Evolutionary conservation across 2,329 filamentous ascomycete species (phyloP), one percentile per base, ranked within the genome.

Genomic region (Phaeomoniella chlamydospora): DNA sequence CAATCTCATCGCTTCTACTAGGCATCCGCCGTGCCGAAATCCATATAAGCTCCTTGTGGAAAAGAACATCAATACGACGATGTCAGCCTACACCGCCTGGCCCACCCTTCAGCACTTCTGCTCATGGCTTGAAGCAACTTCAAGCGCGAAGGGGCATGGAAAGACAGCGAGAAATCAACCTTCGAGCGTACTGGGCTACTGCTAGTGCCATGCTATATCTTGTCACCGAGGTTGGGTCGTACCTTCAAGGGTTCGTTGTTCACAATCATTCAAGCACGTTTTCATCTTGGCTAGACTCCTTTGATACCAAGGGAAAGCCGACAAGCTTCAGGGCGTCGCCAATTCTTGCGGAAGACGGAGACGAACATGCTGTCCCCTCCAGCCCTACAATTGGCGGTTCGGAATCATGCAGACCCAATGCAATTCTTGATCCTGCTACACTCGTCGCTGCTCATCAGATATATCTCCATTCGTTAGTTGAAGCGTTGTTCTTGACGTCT

Each of bases 111-210:
- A 79, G 75, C 43, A 76, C 68, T 42, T 73, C 71, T 13, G 62
- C 64, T 18, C 65, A 67, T 19, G 77, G 79, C 1, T 67, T 72
- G 39, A 65, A 68, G 13, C 70, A 72, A 41, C 68, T 83, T 12
- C 63, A 62, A 16, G 61, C 71, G 15, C 68, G 81, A 9, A 72
- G 85, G 17, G 61, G 72, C 45, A 71, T 81, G 35, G 72, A 77
- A 45, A 73, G 74, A 16, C 52, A 62, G 12, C 70, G 88, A 13
- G 68, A 72, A 3, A 65, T 68, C 19, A 69, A 72, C 1, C 80
- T 93, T 68, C 75, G 90, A 12, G 80, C 77, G 43, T 72, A 88
- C 1, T 98, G 90, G 90, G 88, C 86, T 0, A 92, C 84, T 0
- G 80, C 81, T 46, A 86, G 82, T 49, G 82, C 86, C 2, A 80